Conservation (phyloP, 2,329 filamentous ascomycete species). For the Orbilia brochopaga region DNA sequence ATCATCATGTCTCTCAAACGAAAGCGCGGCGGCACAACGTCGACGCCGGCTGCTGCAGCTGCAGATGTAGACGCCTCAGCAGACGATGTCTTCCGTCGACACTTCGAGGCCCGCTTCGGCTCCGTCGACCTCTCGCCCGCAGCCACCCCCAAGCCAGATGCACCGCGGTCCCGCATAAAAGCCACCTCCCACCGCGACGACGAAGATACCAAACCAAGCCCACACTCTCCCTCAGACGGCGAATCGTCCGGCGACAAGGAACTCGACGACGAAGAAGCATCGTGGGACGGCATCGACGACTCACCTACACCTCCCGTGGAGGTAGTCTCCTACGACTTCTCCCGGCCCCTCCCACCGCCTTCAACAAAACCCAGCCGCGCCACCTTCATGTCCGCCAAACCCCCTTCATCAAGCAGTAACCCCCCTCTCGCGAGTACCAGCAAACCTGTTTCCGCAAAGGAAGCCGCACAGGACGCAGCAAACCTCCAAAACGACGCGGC, state of each 20-base stretch:
- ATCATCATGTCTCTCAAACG: conserved; percentile 26
- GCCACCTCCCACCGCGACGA: no score
- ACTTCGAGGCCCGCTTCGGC: conserved; percentile 44
- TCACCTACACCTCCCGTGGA: conserved; percentile 7
- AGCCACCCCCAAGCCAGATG: background rate
- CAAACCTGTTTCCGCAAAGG: conserved; percentile 24
- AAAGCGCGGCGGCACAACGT: conserved; percentile 25
- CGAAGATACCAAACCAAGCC: background rate
- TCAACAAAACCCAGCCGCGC: conserved; percentile 31
- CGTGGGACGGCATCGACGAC: conserved; percentile 16
- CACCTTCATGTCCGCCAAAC: conserved; percentile 47
- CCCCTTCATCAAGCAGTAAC: conserved; percentile 8
- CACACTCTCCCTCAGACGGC: conserved; percentile 1
- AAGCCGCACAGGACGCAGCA: conserved; percentile 13
- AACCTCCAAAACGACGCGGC: conserved; percentile 70
- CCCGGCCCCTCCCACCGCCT: conserved; percentile 34
- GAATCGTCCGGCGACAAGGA: conserved; percentile 63
- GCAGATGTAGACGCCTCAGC: no score
- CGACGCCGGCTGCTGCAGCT: no score
- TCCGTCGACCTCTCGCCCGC: conserved; percentile 25
- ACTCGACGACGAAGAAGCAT: conserved; percentile 59
- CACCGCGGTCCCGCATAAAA: conserved; percentile 11
- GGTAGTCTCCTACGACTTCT: conserved; percentile 47
- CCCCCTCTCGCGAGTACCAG: conserved; percentile 3
- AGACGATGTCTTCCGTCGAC: conserved; percentile 33